Evolutionary conservation across 1,284 basidiomycete species (phyloP).

Genomic region (Heliocybe sulcata): DNA sequence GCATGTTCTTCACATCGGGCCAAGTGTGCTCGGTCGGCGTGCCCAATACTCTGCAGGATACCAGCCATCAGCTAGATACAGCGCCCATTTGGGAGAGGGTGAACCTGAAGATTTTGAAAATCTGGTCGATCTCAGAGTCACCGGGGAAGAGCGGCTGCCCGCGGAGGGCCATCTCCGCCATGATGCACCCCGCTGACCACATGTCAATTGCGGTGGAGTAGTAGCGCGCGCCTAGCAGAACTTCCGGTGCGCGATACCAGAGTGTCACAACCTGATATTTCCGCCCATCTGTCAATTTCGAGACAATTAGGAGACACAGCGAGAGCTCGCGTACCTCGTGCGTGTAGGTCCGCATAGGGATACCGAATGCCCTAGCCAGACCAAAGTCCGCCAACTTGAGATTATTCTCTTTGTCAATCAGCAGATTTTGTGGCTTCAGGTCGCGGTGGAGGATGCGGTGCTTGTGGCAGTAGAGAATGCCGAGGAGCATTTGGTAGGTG

Average conservation of each 20-base stretch:
- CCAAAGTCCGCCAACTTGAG: conserved; percentile 97
- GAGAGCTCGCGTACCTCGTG: conserved; percentile 66
- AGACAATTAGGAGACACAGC: not conserved
- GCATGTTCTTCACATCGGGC: conserved; percentile 86
- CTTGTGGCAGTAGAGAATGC: conserved; percentile 92
- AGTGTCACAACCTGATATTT: conserved; percentile 91
- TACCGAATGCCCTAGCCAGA: conserved; percentile 93
- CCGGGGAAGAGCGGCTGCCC: conserved; percentile 93
- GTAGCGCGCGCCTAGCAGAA: conserved; percentile 90
- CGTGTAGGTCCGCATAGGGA: conserved; percentile 95
- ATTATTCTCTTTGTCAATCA: conserved; percentile 88
- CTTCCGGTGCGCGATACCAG: conserved; percentile 98
- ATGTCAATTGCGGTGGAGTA: conserved; percentile 98
- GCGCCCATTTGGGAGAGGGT: conserved; percentile 12
- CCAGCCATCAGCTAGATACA: not conserved
- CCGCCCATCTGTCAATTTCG: not conserved
- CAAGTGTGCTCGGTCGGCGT: conserved; percentile 92
- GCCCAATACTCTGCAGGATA: conserved; percentile 66
- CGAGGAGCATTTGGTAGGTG: conserved; percentile 80
- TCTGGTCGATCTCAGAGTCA: conserved; percentile 99
- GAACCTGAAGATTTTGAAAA: conserved; percentile 97
- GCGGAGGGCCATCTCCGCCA: conserved; percentile 88
- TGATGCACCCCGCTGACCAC: conserved; percentile 97
- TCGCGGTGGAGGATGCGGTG: conserved; percentile 96
- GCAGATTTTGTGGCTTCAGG: conserved; percentile 95